Percentiles rank a stretch among this genome's conserved stretches.
Evolutionary conservation across 495 filamentous ascomycete species (phyloP).

Genomic region (Penicillium dipodomyicola): DNA sequence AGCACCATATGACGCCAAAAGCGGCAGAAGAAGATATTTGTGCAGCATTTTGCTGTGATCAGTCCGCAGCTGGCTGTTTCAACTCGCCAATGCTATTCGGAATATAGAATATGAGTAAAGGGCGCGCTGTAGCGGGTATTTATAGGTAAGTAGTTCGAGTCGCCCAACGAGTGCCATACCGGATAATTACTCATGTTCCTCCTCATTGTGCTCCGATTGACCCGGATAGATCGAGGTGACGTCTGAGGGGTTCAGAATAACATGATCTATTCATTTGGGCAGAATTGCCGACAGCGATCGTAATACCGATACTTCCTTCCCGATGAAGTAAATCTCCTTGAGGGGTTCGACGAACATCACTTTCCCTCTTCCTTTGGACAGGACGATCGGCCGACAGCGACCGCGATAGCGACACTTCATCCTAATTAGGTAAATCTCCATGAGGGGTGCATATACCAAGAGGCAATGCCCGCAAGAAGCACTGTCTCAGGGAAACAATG

Average conservation of each 20-base stretch:
- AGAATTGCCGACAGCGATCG: neutral
- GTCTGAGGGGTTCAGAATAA: neutral
- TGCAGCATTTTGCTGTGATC: slow-evolving; percentile 21
- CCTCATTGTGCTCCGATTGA: slow-evolving; percentile 1
- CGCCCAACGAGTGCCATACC: neutral
- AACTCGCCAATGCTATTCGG: slow-evolving; percentile 8
- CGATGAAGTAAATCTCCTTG: slow-evolving; percentile 23
- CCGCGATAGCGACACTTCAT: slow-evolving; percentile 5
- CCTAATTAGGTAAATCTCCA: slow-evolving; percentile 24
- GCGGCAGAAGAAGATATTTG: slow-evolving; percentile 26
- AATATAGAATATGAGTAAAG: neutral
- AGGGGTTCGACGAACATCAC: slow-evolving; percentile 6
- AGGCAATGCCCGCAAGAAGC: neutral
- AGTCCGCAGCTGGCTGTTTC: slow-evolving; percentile 4
- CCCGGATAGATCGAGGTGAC: neutral
- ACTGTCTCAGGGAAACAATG: slow-evolving; percentile 14
- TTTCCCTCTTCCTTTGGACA: neutral
- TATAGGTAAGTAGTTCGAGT: neutral
- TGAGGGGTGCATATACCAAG: slow-evolving; percentile 18
- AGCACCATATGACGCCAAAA: slow-evolving; percentile 29
- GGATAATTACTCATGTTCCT: neutral
- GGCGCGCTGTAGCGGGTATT: neutral
- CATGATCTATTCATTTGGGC: neutral
- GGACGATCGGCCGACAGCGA: neutral
- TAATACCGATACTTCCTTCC: slow-evolving; percentile 12